Percentiles rank a stretch among this genome's conserved stretches.
phyloP scores from a whole-genome alignment of 306 rosid species.

The Medicago lupulina region DNA sequence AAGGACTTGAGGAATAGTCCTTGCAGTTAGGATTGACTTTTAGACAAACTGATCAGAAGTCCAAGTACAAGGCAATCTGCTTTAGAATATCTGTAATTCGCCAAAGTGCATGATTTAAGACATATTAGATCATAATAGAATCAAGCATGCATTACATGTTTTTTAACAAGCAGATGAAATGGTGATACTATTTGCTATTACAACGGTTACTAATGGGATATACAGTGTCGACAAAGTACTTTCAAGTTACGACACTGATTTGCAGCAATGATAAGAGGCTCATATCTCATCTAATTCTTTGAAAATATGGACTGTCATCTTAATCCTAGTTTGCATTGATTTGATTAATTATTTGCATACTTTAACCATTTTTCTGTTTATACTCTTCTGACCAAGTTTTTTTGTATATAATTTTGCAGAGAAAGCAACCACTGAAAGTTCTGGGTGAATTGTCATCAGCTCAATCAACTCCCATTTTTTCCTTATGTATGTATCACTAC shows the following conservation, averaged over 20 bases:
- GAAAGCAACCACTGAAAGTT: conserved; percentile 48
- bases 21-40: conserved; percentile 33
- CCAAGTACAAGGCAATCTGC: conserved; percentile 36
- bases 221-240: neutral
- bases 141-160: conserved; percentile 17
- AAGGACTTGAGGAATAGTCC: conserved; percentile 40
- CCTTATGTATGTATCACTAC: conserved; percentile 1
- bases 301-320: neutral
- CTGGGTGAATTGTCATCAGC: conserved; percentile 41
- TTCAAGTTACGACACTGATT: neutral
- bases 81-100: conserved; percentile 28
- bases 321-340: conserved; percentile 22
- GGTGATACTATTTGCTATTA: conserved; percentile 27
- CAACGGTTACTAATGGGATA: conserved; percentile 6
- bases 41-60: conserved; percentile 41
- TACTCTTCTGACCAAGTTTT: conserved; percentile 18
- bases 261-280: conserved; percentile 6
- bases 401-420: conserved; percentile 46
- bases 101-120: conserved; percentile 15
- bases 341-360: conserved; percentile 17
- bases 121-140: conserved; percentile 31
- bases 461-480: conserved; percentile 34
- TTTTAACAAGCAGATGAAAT: conserved; percentile 19
- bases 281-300: neutral
- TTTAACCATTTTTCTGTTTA: neutral